Evolutionary conservation across 352 stramenopile species (phyloP).

Genomic region (Paralagenidium karlingii): DNA sequence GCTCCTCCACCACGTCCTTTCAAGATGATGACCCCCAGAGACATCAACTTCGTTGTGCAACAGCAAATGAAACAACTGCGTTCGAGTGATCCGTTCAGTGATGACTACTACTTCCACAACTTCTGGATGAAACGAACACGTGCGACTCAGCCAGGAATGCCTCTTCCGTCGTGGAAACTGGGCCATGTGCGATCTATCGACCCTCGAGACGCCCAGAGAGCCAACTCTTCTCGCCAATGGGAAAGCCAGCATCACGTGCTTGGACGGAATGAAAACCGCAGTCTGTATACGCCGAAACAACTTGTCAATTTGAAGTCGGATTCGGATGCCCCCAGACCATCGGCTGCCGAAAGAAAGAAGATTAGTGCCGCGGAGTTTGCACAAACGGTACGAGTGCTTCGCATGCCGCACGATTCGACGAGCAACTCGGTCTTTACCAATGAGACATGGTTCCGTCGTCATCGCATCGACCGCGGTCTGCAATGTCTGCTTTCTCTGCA

Average conservation of each 20-base stretch:
- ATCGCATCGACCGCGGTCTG: constrained; percentile 59
- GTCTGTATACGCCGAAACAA: constrained; percentile 65
- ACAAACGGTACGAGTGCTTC: constrained; percentile 10
- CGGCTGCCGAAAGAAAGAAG: not conserved
- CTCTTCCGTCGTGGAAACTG: constrained; percentile 71
- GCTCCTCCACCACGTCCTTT: no score
- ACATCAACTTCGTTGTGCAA: constrained; percentile 79
- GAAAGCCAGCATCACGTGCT: constrained; percentile 40
- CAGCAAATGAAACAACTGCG: constrained; percentile 79
- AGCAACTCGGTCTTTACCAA: constrained; percentile 60
- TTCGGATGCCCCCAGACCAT: not conserved
- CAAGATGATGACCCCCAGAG: constrained; percentile 80
- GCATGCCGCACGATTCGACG: constrained; percentile 10
- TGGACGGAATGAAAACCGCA: constrained; percentile 68
- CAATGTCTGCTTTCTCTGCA: constrained; percentile 69
- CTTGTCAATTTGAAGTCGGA: constrained; percentile 26
- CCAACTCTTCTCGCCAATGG: constrained; percentile 61
- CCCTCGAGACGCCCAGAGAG: constrained; percentile 33
- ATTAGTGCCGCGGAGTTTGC: constrained; percentile 1
- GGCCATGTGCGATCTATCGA: constrained; percentile 75
- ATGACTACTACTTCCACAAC: constrained; percentile 85
- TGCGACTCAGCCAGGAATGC: constrained; percentile 9
- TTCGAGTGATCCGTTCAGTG: constrained; percentile 77
- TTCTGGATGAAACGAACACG: constrained; percentile 65
- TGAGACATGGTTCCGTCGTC: constrained; percentile 54